Conservation (phyloP, 768 basidiomycete species). For the Termitomyces bulborhizus region DNA sequence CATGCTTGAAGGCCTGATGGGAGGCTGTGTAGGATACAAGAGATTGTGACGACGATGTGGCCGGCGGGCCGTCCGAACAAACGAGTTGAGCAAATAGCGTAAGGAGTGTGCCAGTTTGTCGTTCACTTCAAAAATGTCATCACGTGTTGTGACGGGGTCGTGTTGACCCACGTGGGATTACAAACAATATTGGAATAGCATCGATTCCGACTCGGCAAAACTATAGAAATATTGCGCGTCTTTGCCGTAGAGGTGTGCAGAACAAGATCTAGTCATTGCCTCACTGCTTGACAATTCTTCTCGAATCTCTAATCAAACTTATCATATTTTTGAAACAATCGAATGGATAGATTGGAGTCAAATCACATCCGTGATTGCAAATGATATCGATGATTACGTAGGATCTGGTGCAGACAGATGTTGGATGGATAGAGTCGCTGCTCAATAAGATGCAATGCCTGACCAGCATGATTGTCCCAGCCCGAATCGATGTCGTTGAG, state of each 20-base stretch:
- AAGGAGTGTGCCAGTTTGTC: slow-evolving; percentile 8
- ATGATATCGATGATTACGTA: neutral
- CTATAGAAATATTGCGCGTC: neutral
- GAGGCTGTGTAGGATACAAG: neutral
- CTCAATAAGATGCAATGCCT: neutral
- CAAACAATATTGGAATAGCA: neutral
- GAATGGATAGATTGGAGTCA: too few relatives aligned
- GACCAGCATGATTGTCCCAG: neutral
- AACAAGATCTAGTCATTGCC: neutral
- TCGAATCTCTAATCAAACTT: neutral
- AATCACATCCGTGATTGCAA: neutral
- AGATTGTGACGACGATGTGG: slow-evolving; percentile 2
- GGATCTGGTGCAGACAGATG: neutral
- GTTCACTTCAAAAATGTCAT: neutral
- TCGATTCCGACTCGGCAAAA: neutral
- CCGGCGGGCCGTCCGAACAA: slow-evolving; percentile 2
- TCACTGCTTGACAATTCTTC: neutral
- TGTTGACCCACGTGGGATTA: neutral
- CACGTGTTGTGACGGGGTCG: slow-evolving; percentile 7
- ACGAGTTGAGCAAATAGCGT: neutral
- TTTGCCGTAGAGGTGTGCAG: neutral
- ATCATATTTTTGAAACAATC: too few relatives aligned
- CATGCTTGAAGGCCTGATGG: slow-evolving; percentile 4
- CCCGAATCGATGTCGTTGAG: neutral
- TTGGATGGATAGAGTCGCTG: neutral